Evolutionary conservation across 2,329 filamentous ascomycete genomes (phyloP), one percentile per base, ranked within the genome.

Genomic region (Arthrobotrys musiformis): DNA sequence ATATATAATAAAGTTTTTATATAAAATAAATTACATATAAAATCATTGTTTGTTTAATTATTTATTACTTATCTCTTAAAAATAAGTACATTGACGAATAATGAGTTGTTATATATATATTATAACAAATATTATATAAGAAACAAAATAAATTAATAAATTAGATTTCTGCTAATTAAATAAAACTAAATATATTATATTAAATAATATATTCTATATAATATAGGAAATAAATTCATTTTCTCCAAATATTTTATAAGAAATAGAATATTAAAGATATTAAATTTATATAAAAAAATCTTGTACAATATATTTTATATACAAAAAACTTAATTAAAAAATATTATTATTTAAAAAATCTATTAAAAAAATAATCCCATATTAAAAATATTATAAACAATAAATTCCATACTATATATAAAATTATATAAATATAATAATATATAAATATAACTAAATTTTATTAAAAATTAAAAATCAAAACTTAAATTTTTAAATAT

Each of bases 281-380:
- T 58, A 19, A n/a, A 58, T 7, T 58, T 22, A 7, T 7, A 17
- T 58, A 28, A 19, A 58, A 35, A 19, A 58, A 6, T 58, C 11
- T 28, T 35, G 11, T 35, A 35, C 8, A 37, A 13, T 4, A 40
- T 35, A 37, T 37, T 5, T 28, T 35, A n/a, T n/a, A n/a, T n/a
- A n/a, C n/a, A n/a, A n/a, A n/a, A n/a, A n/a, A n/a, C n/a, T n/a
- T n/a, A n/a, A n/a, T n/a, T 37, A n/a, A 4, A 42, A 42, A 61
- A 61, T 61, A 5, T 37, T 42, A 17, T 35, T 37, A 61, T 37
- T 9, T 61, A 61, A 35, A 22, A 40, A 61, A 37, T n/a, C 19
- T 19, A 61, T 61, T 37, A 37, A 37, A 61, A 37, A 37, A 61
- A 37, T 8, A n/a, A 5, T 42, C 37, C 9, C 13, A n/a, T 61